A percentile compares a stretch with the other conserved stretches of the same genome.
Conservation (phyloP, 345 rosid genomes). For the Eucalyptus cloeziana region DNA sequence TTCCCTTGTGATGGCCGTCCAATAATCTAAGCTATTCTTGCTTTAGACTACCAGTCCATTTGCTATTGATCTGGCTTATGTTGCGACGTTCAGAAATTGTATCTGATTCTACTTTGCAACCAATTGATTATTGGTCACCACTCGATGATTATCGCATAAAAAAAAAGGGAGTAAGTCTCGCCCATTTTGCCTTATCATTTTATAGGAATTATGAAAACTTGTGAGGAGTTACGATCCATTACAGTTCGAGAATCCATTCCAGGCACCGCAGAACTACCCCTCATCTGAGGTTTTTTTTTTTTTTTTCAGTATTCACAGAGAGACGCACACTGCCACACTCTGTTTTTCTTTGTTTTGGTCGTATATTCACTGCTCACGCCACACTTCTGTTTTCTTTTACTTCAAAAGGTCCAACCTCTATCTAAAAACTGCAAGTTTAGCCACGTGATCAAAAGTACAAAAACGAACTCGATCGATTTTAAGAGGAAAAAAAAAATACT, state of each 20-base stretch:
- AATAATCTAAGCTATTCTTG: no score
- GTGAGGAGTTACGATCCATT: not conserved
- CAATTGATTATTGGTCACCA: not conserved
- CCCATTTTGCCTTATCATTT: not conserved
- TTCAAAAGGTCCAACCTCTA: not conserved
- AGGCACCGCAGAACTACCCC: not conserved
- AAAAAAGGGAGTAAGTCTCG: not conserved
- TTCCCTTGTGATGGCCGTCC: not conserved
- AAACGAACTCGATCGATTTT: not conserved
- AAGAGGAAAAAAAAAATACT: rapidly evolving
- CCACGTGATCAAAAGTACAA: not conserved
- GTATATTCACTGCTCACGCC: not conserved
- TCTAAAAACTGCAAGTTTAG: not conserved
- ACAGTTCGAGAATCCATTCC: not conserved
- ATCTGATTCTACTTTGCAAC: not conserved
- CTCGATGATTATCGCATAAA: not conserved
- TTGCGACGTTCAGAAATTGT: not conserved
- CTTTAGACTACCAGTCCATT: not conserved
- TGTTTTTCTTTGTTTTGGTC: not conserved
- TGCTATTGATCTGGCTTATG: not conserved
- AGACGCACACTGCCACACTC: not conserved
- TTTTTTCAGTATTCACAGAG: not conserved
- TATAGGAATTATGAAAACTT: not conserved
- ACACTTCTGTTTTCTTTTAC: not conserved
- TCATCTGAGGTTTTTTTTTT: not conserved